A percentile compares a stretch with the other conserved stretches of the same genome.
Evolutionary conservation across 2,329 filamentous ascomycete genomes (phyloP).

Genomic region (Incumbomyces delicatus): DNA sequence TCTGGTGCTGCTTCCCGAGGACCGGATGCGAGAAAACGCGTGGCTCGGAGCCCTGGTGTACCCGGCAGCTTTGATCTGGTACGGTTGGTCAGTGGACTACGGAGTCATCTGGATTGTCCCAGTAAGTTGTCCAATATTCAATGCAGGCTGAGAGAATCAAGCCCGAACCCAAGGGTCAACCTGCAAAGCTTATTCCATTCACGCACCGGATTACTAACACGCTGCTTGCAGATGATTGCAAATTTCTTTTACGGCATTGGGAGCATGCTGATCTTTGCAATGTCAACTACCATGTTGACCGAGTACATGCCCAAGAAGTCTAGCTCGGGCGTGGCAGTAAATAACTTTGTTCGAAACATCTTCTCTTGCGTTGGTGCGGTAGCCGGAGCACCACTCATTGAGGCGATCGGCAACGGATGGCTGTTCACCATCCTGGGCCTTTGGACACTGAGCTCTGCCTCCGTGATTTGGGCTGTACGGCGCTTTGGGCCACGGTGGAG

Average conservation of each 20-base stretch:
- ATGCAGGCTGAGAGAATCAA: background rate
- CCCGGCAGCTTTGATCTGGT: conserved; percentile 61
- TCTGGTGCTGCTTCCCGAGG: conserved; percentile 63
- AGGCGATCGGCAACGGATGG: conserved; percentile 65
- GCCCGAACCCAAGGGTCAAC: background rate
- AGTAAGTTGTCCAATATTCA: conserved; percentile 25
- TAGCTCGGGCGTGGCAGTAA: conserved; percentile 58
- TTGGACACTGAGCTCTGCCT: conserved; percentile 47
- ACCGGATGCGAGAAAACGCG: conserved; percentile 73
- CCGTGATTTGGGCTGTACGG: conserved; percentile 52
- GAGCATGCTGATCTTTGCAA: conserved; percentile 68
- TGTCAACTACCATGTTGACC: conserved; percentile 71
- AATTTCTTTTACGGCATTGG: conserved; percentile 67
- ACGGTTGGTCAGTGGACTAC: conserved; percentile 62
- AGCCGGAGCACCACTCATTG: conserved; percentile 60
- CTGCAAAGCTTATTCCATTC: conserved; percentile 23
- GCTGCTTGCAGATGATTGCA: conserved; percentile 40
- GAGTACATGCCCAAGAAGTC: conserved; percentile 68
- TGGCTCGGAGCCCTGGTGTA: conserved; percentile 65
- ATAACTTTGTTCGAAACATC: conserved; percentile 73
- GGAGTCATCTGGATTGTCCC: conserved; percentile 54
- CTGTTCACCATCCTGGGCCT: conserved; percentile 55
- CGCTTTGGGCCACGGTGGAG: conserved; percentile 19
- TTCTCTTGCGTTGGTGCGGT: conserved; percentile 63
- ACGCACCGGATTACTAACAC: conserved; percentile 12